phyloP scores from a whole-genome alignment of 192 early-diverging fungal species.

The Ramicandelaber brevisporus region DNA sequence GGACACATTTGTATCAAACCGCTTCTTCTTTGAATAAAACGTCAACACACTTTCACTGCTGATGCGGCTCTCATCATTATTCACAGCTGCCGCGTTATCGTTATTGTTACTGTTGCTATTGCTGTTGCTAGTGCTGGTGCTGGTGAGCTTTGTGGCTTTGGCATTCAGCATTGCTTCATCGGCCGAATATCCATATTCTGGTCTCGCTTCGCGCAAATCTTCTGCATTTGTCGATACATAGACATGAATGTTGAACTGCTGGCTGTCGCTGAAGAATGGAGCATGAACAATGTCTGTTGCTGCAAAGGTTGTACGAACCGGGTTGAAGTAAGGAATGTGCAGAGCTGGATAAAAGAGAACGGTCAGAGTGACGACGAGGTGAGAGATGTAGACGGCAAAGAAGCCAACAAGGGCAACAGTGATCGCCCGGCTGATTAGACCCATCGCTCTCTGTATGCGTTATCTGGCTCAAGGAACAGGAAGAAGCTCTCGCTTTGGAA shows the following conservation, averaged over 20 bases:
- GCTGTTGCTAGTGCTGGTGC: background rate
- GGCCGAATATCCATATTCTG: too few species aligned
- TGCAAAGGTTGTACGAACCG: background rate
- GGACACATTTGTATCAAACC: too few species aligned
- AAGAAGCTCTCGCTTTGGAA: too few species aligned
- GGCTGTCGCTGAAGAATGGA: conserved; percentile 1
- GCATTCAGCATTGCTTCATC: background rate
- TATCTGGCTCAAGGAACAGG: too few species aligned
- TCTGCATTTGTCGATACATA: conserved; percentile 1
- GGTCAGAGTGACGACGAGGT: conserved; percentile 2
- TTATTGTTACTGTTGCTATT: too few species aligned
- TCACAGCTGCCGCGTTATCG: too few species aligned
- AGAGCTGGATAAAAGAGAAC: conserved; percentile 3
- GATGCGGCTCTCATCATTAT: too few species aligned
- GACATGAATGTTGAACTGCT: conserved; percentile 1
- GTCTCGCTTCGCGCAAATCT: too few species aligned
- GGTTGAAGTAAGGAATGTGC: conserved; percentile 4
- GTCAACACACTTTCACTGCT: too few species aligned
- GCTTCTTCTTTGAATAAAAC: too few species aligned
- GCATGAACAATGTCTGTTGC: background rate
- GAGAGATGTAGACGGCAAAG: conserved; percentile 3
- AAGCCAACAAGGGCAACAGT: conserved; percentile 1
- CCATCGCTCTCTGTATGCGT: too few species aligned
- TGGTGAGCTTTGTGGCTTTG: background rate
- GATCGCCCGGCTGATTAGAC: conserved; percentile 2